Percentiles rank a stretch among this genome's conserved stretches.
Conservation (phyloP, 495 filamentous ascomycete genomes). For the Copromyces sp. region DNA sequence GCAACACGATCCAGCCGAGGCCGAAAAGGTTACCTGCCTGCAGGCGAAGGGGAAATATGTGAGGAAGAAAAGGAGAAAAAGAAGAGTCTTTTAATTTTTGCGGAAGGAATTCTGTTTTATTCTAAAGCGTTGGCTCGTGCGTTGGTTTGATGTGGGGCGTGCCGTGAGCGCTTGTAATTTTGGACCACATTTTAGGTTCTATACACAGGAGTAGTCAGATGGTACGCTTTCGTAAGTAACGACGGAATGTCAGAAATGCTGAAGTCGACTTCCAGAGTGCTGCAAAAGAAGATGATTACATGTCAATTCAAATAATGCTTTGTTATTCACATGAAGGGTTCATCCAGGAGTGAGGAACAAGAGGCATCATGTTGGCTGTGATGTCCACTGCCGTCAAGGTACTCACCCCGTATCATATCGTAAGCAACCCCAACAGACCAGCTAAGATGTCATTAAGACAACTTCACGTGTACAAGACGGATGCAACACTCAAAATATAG, state of each 20-base stretch:
- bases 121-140: slow-evolving; percentile 1
- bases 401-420: not conserved
- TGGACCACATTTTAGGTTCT: not conserved
- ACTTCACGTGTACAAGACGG: not conserved
- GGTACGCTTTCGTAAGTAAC: not conserved
- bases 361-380: not conserved
- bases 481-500: not conserved
- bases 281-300: not conserved
- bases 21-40: not conserved
- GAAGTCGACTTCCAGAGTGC: not conserved
- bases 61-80: slow-evolving; percentile 16
- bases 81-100: slow-evolving; percentile 3
- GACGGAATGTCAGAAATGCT: not conserved
- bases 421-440: not conserved
- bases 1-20: not conserved
- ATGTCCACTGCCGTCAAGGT: not conserved
- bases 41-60: slow-evolving; percentile 29
- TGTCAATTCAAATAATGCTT: not conserved
- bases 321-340: not conserved
- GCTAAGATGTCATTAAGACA: not conserved
- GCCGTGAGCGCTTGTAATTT: not conserved
- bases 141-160: not conserved
- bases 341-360: not conserved
- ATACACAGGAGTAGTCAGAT: not conserved
- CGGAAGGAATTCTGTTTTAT: not conserved